These are phyloP conservation scores for Tetrapisispora nanseiensis DNA, from an alignment of 805 yeast species.

Conservation along the genomic window DNA sequence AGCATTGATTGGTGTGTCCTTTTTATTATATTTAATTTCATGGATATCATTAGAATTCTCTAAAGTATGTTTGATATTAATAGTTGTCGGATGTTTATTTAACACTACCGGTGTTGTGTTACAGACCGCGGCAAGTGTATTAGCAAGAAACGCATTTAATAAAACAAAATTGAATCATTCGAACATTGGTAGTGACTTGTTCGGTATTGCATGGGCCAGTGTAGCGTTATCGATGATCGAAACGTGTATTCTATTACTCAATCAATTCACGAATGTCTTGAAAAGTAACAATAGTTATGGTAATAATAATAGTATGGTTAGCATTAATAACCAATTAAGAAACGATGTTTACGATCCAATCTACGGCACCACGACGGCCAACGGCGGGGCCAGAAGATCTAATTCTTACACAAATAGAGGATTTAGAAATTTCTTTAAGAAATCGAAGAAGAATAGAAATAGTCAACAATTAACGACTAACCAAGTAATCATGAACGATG, in stretches of 20 bases:
- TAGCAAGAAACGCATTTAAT: constrained; percentile 62
- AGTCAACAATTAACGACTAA: neutral
- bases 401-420: neutral
- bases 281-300: too few relatives aligned
- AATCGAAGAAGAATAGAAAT: neutral
- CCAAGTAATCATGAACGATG: too few relatives aligned
- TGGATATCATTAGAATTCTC: constrained; percentile 48
- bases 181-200: constrained; percentile 44
- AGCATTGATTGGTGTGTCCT: constrained; percentile 52
- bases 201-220: constrained; percentile 67
- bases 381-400: too few relatives aligned
- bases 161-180: constrained; percentile 33
- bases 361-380: too few relatives aligned
- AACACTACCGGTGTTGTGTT: constrained; percentile 54
- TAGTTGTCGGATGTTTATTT: constrained; percentile 43
- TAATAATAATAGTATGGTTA: too few relatives aligned
- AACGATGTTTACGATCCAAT: neutral
- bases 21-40: constrained; percentile 45
- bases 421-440: neutral
- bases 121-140: constrained; percentile 68
- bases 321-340: too few relatives aligned
- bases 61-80: constrained; percentile 44
- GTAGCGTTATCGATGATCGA: constrained; percentile 32
- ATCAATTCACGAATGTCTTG: neutral
- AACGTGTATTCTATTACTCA: neutral